Evolutionary conservation across 441 rosid genomes (phyloP), one percentile per base, ranked within the genome.

Genomic region (Melastoma candidum): DNA sequence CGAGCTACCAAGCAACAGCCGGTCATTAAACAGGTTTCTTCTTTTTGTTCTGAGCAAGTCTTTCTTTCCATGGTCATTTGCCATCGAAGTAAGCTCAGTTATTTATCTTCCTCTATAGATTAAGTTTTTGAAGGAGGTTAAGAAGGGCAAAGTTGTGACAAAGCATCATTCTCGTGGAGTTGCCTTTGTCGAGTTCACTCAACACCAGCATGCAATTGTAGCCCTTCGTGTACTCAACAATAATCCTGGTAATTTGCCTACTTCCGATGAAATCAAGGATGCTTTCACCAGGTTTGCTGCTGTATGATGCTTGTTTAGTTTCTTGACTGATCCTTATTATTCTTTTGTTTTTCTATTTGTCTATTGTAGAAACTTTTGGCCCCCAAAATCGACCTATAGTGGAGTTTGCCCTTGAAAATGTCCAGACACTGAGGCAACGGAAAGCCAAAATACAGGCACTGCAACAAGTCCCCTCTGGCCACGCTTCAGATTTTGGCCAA

Each of bases 1-100:
- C 92, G 95, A 64, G 95, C 98, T 57, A 79, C 97, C 54, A 84
- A 86, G 77, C 97, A 88, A 79, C 84, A 74, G 24, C 96, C 98
- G 24, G 63, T 69, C 26, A 74, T 86, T 67, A 79, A 68, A 72
- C 97, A 93, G 93, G 97, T 84, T 63, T 46, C 2, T 52, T 29
- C 25, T 26, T 5, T 12, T 7, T 26, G 13, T 26, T 27, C 25
- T 45, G 1, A 14, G 11, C 22, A 53, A 47, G 26, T 46, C 56
- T 44, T 14, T n/a, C 14, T 12, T 57, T 44, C 45, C 58, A 11
- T 32, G 41, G 32, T 29, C 51, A 36, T 25, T 26, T 44, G 24
- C 43, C 48, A 49, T 26, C 12, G 32, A 24, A 25, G 12, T 27
- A 51, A 51, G 12, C 45, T 26, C 13, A 11, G 10, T 22, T 13